phyloP scores from a whole-genome alignment of 208 protist species.

The Trypanosoma melophagium region DNA sequence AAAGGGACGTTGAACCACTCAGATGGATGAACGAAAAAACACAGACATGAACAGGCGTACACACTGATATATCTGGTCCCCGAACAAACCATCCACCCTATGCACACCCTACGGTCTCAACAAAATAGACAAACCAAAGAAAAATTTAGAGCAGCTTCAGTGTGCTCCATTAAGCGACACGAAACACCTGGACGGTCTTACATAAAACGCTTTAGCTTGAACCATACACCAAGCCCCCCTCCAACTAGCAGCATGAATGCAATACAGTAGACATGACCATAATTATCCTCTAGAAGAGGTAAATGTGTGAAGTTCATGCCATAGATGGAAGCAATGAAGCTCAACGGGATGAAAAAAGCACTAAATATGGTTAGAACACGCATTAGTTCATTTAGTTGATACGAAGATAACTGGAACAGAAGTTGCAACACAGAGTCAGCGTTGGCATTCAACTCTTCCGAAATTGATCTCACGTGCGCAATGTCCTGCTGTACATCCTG shows the following conservation, averaged over 20 bases:
- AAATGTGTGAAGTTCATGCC: slow-evolving; percentile 87
- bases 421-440: slow-evolving; percentile 73
- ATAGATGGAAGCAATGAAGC: slow-evolving; percentile 80
- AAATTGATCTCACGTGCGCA: slow-evolving; percentile 61
- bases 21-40: too few species aligned
- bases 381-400: slow-evolving; percentile 88
- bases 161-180: too few species aligned
- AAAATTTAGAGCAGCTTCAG: too few species aligned
- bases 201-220: slow-evolving; percentile 62
- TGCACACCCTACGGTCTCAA: too few species aligned
- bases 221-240: slow-evolving; percentile 57
- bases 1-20: too few species aligned
- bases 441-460: slow-evolving; percentile 75
- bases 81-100: too few species aligned
- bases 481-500: slow-evolving; percentile 75
- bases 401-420: slow-evolving; percentile 80
- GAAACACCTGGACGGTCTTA: slow-evolving; percentile 7
- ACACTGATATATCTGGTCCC: too few species aligned
- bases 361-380: slow-evolving; percentile 83
- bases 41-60: too few species aligned
- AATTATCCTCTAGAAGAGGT: slow-evolving; percentile 40
- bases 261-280: slow-evolving; percentile 62
- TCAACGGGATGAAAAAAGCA: slow-evolving; percentile 85
- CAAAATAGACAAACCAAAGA: too few species aligned
- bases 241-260: slow-evolving; percentile 56